Conservation (phyloP, 2,329 filamentous ascomycete genomes). For the Aureobasidium sp. region DNA sequence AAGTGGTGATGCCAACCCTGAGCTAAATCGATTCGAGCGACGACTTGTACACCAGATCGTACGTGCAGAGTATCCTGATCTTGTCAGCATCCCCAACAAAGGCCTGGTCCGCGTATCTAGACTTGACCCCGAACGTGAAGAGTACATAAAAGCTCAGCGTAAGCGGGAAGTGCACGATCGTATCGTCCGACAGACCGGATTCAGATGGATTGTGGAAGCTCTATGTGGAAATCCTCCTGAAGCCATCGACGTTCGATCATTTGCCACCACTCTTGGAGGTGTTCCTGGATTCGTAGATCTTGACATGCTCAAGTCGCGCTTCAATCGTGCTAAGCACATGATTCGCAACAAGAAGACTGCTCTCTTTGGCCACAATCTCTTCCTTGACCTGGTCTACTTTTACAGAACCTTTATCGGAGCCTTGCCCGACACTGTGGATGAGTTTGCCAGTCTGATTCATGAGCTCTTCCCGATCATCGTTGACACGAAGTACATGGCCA, state of each 20-base stretch:
- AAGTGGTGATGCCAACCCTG: slow-evolving; percentile 21
- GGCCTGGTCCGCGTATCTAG: slow-evolving; percentile 38
- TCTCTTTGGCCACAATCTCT: slow-evolving; percentile 59
- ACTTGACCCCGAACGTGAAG: slow-evolving; percentile 39
- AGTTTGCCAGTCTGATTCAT: slow-evolving; percentile 48
- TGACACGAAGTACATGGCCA: slow-evolving; percentile 59
- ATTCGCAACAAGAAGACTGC: slow-evolving; percentile 43
- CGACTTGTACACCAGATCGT: slow-evolving; percentile 60
- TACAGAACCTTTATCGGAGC: slow-evolving; percentile 55
- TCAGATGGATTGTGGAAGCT: slow-evolving; percentile 45
- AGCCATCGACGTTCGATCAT: slow-evolving; percentile 31
- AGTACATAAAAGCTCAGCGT: slow-evolving; percentile 32
- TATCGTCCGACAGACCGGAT: slow-evolving; percentile 40
- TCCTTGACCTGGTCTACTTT: slow-evolving; percentile 58
- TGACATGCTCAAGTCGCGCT: slow-evolving; percentile 31
- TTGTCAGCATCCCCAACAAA: slow-evolving; percentile 36
- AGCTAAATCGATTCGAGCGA: slow-evolving; percentile 55
- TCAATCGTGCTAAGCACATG: slow-evolving; percentile 34
- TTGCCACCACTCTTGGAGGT: slow-evolving; percentile 32
- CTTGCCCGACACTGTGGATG: slow-evolving; percentile 47
- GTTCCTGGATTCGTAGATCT: slow-evolving; percentile 31
- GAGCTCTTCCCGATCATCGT: slow-evolving; percentile 50
- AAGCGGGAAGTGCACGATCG: slow-evolving; percentile 35
- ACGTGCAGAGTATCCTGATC: slow-evolving; percentile 51
- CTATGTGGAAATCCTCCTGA: slow-evolving; percentile 34